Evolutionary conservation across 78 protist species (phyloP).

Genomic region (Isochrysis galbana): DNA sequence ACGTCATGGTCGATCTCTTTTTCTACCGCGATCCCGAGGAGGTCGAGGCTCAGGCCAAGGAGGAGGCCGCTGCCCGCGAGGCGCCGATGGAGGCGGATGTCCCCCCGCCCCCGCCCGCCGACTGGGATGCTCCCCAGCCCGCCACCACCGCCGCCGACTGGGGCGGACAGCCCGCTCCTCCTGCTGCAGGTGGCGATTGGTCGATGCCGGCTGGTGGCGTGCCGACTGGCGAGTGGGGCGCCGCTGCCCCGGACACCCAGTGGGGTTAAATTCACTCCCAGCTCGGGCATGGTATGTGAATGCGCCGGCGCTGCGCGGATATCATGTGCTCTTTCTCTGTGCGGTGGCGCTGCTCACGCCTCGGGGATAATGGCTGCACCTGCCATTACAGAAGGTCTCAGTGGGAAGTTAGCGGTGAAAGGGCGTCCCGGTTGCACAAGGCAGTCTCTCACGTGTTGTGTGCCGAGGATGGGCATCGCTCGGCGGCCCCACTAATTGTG

Average conservation of each 20-base stretch:
- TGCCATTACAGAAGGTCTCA: no score
- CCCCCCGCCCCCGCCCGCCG: not conserved
- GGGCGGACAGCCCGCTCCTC: not conserved
- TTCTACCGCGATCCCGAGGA: constrained; percentile 92
- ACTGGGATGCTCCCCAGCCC: not conserved
- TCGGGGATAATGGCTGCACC: no score
- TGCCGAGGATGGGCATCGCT: no score
- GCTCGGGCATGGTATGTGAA: no score
- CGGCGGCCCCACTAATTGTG: no score
- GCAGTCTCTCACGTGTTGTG: no score
- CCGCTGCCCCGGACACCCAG: not conserved
- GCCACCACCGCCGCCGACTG: not conserved
- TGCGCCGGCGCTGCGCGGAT: no score
- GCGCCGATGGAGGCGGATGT: not conserved
- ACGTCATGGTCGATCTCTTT: constrained; percentile 95
- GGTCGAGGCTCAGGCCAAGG: constrained; percentile 43
- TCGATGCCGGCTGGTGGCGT: not conserved
- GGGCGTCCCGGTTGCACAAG: no score
- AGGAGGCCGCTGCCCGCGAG: not conserved
- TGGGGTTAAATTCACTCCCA: no score
- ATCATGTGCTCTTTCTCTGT: no score
- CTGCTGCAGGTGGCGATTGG: not conserved
- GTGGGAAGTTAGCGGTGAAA: no score
- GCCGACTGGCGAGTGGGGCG: constrained; percentile 8
- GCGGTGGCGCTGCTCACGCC: no score